phyloP scores from a whole-genome alignment of 2,329 filamentous ascomycete species.

The Chalaropsis ovoidea region DNA sequence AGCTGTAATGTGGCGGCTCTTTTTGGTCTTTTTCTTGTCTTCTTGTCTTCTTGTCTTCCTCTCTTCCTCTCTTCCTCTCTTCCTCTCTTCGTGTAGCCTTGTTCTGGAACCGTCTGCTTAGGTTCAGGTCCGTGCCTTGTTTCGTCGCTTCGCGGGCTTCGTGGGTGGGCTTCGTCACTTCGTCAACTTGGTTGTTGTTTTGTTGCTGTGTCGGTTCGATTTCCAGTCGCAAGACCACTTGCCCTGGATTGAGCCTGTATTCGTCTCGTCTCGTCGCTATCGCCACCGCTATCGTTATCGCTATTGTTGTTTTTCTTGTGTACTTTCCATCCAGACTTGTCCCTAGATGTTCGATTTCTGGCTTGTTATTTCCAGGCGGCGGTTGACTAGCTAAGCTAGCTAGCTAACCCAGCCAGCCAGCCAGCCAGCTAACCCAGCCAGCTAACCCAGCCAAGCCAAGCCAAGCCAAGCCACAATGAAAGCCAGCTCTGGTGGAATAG shows the following conservation, averaged over 20 bases:
- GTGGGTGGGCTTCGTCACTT: not conserved
- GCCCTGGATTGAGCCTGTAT: no score
- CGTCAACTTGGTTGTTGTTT: constrained; percentile 17
- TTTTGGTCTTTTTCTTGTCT: not conserved
- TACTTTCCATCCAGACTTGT: not conserved
- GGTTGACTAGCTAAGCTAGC: not conserved
- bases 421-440: not conserved
- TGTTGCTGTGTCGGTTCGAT: constrained; percentile 12
- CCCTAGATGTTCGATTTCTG: not conserved
- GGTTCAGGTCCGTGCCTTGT: not conserved
- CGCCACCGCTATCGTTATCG: no score
- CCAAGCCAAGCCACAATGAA: not conserved
- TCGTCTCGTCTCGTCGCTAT: not conserved
- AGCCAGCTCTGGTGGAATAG: constrained; percentile 5
- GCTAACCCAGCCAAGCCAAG: no score
- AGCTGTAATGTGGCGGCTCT: no score
- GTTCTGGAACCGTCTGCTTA: constrained; percentile 2
- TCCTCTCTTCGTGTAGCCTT: not conserved
- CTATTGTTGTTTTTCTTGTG: no score
- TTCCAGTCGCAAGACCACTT: no score
- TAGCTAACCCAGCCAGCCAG: not conserved
- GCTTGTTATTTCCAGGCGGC: not conserved
- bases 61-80: no score
- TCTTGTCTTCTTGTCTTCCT: not conserved
- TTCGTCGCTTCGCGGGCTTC: constrained; percentile 5